Percentiles rank a stretch among this genome's conserved stretches.
Evolutionary conservation across 2,329 filamentous ascomycete species (phyloP).

Genomic region (Escovopsis sp.): DNA sequence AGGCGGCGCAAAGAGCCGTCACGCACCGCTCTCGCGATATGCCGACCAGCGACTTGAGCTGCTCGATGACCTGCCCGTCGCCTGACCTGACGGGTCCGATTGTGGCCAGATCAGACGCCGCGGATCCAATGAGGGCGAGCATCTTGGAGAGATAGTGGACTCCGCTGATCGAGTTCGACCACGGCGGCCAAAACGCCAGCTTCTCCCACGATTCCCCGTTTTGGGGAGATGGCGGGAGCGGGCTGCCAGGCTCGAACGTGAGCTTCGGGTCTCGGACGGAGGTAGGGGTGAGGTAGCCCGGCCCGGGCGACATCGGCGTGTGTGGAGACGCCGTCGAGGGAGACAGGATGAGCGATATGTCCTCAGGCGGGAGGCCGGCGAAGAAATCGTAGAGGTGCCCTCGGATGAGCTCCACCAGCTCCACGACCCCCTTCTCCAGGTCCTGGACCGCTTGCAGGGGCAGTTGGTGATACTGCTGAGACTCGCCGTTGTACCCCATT

Average conservation of each 20-base stretch:
- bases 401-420: conserved; percentile 71
- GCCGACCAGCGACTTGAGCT: conserved; percentile 60
- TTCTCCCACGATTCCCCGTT: conserved; percentile 82
- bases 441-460: conserved; percentile 55
- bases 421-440: conserved; percentile 61
- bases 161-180: conserved; percentile 83
- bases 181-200: conserved; percentile 90
- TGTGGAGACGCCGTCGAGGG: conserved; percentile 59
- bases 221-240: conserved; percentile 55
- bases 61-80: conserved; percentile 48
- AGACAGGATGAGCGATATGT: conserved; percentile 71
- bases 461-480: conserved; percentile 65
- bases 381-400: conserved; percentile 74
- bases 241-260: conserved; percentile 61
- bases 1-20: conserved; percentile 72
- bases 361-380: conserved; percentile 73
- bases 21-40: conserved; percentile 73
- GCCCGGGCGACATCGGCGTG: conserved; percentile 26
- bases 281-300: conserved; percentile 33
- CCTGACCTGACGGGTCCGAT: conserved; percentile 49
- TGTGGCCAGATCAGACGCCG: conserved; percentile 71
- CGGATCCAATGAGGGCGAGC: conserved; percentile 69
- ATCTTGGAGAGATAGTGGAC: conserved; percentile 79
- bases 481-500: conserved; percentile 67
- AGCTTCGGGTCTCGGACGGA: conserved; percentile 55